Conservation (phyloP, 768 basidiomycete genomes). For the Termitomyces sp. region DNA sequence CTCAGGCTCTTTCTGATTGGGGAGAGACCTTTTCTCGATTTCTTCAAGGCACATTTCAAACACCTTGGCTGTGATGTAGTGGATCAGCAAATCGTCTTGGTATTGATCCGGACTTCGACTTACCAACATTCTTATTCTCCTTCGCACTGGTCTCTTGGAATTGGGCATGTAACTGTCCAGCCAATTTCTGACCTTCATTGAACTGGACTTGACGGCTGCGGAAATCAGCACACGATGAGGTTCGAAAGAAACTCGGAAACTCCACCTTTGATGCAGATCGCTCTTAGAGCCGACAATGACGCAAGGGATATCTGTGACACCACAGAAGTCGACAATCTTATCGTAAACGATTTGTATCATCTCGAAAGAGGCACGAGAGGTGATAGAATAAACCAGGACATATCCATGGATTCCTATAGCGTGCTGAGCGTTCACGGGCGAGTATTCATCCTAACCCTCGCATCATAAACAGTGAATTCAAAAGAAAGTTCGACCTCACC, state of each 20-base stretch:
- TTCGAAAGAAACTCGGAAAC: conserved; percentile 13
- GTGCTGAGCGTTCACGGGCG: conserved; percentile 89
- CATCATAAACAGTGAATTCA: background rate
- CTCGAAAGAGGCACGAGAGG: conserved; percentile 86
- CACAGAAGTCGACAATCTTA: conserved; percentile 93
- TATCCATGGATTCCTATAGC: conserved; percentile 98
- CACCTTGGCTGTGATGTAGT: conserved; percentile 56
- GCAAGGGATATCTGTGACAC: conserved; percentile 82
- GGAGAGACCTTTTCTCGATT: conserved; percentile 71
- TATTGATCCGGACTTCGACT: conserved; percentile 31
- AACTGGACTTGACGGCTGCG: conserved; percentile 68
- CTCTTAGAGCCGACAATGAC: conserved; percentile 93
- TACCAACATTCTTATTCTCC: conserved; percentile 83
- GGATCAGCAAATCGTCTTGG: conserved; percentile 1
- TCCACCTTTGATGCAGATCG: conserved; percentile 76
- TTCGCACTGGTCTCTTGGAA: conserved; percentile 91
- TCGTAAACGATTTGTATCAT: conserved; percentile 95
- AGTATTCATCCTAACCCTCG: conserved; percentile 82
- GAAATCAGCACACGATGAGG: conserved; percentile 20
- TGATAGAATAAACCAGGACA: conserved; percentile 93
- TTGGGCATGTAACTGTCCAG: conserved; percentile 66
- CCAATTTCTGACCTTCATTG: conserved; percentile 73
- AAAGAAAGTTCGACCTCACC: conserved; percentile 19
- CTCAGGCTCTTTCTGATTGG: conserved; percentile 41
- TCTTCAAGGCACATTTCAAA: conserved; percentile 83